Conservation (phyloP, 23 red algal genomes). For the Gracilariopsis chorda region DNA sequence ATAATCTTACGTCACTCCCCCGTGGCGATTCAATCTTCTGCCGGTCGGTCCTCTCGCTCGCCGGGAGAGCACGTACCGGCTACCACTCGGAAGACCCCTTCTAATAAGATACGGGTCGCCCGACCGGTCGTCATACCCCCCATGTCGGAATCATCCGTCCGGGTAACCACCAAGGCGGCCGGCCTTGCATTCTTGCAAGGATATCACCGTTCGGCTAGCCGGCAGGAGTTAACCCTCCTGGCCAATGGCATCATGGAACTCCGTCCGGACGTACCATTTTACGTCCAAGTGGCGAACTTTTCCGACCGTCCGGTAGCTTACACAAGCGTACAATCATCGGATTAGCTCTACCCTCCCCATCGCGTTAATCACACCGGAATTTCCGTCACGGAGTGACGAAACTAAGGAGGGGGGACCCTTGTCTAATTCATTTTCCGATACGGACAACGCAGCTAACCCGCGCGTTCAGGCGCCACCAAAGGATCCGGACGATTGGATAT, state of each 20-base stretch:
- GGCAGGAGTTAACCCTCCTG: background rate
- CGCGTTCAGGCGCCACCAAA: too few relatives aligned
- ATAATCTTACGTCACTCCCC: background rate
- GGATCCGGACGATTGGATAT: background rate
- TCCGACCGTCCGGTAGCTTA: background rate
- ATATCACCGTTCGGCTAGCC: background rate
- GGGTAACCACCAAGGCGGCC: background rate
- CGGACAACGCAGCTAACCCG: background rate
- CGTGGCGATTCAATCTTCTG: background rate
- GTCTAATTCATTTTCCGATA: background rate
- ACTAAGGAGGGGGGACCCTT: background rate
- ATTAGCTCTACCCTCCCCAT: background rate
- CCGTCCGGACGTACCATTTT: background rate
- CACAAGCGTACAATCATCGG: background rate
- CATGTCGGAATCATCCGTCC: background rate
- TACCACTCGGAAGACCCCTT: background rate
- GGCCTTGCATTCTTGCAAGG: background rate
- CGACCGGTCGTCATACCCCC: background rate
- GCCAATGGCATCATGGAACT: constrained; percentile 16
- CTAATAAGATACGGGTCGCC: constrained; percentile 6
- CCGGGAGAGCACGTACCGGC: background rate
- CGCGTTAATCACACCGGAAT: background rate
- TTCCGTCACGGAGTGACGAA: background rate
- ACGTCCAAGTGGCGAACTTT: background rate
- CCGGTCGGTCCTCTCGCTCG: background rate